Evolutionary conservation across 2,329 filamentous ascomycete species (phyloP), one percentile per base, ranked within the genome.

Genomic region (Geosmithia morbida): DNA sequence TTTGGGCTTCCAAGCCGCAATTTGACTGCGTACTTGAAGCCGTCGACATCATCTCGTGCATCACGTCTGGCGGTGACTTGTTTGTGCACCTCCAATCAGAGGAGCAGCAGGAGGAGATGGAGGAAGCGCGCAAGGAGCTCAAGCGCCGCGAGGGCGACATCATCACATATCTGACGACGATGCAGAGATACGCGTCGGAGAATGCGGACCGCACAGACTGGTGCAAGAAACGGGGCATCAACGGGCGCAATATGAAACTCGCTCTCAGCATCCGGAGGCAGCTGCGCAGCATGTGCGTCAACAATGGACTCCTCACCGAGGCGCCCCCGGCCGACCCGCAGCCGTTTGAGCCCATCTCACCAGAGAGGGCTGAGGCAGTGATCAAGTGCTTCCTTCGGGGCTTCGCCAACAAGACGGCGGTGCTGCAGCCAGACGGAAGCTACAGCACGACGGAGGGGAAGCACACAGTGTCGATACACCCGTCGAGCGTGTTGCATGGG

Each of bases 21-120:
- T 76, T 75, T 45, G 78, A 85, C 54, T 94, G 88, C 54, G 66
- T 96, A 1, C 63, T 82, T 0, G 87, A 95, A 54, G 81, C 80
- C 3, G 90, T 98, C 52, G 92, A 97, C 57, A 83, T 96, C 48
- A 85, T 83, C 37, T 69, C 79, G 0, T 79, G 75, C 50, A 69
- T 83, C 19, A 81, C 77, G 0, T 69, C 76, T 0, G 79, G 79
- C 41, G 76, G 80, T 45, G 77, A 79, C 49, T 74, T 83, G 11
- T 83, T 81, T 54, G 60, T 77, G 11, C 75, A 78, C 43, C 61
- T 79, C 0, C 73, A 75, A 44, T 74, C 72, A 0, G 76, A 80
- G 51, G 74, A 81, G 50, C 69, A 65, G 2, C 64, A 65, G 19
- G 75, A 80, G 46, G 68, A 74, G 18, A 68, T 73, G 1, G 73